phyloP scores from a whole-genome alignment of 306 rosid genomes.

The Ammopiptanthus mongolicus region DNA sequence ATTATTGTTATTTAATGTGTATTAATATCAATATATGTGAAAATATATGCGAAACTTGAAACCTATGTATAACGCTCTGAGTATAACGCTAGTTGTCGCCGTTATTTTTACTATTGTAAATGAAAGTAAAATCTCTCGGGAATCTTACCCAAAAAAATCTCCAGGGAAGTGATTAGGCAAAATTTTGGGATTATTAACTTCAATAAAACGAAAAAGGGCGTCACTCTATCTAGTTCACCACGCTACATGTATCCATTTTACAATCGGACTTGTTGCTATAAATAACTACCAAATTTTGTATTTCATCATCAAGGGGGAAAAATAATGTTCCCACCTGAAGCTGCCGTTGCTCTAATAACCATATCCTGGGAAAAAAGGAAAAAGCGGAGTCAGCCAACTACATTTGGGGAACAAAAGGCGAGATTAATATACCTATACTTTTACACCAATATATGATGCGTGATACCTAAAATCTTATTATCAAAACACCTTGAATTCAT shows the following conservation, averaged over 20 bases:
- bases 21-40: too few species aligned
- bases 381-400: background rate
- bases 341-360: constrained; percentile 35
- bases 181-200: constrained; percentile 10
- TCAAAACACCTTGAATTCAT: background rate
- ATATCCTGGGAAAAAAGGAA: constrained; percentile 42
- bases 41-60: too few species aligned
- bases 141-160: too few species aligned
- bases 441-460: background rate
- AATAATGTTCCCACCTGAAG: background rate
- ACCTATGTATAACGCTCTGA: too few species aligned
- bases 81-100: too few species aligned
- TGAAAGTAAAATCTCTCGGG: background rate
- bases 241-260: constrained; percentile 7
- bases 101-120: too few species aligned
- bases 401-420: background rate
- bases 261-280: background rate
- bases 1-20: too few species aligned
- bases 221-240: constrained; percentile 11
- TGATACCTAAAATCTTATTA: background rate
- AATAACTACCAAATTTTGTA: constrained; percentile 16
- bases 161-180: background rate
- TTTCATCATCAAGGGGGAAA: background rate
- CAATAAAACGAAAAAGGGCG: background rate
- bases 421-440: background rate